Base-by-base conservation (phyloP, 164 flowering plant genomes). In the Piper longum region DNA sequence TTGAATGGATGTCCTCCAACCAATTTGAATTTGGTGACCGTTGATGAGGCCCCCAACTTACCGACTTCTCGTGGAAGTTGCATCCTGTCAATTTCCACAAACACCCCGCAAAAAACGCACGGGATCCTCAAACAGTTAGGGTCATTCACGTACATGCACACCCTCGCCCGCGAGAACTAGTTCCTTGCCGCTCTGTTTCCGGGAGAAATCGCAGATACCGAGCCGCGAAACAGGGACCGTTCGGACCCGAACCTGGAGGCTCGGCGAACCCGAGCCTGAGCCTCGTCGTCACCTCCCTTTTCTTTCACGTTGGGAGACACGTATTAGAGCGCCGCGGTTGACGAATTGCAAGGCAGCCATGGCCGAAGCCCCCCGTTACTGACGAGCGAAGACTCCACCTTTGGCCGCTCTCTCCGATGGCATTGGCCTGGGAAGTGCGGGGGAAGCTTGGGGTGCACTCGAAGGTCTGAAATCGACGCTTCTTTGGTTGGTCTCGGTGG, bases 141-240 rank as follows among this genome's bases (percentile, higher is more conserved):
- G 36, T 26, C 36, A 26, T 26, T 26, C 1, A 26, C 2, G 36
- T 26, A 26, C 36, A 26, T 26, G 1, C 36, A 26, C 36, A 26
- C 36, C 36, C 36, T 26, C 36, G 36, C 36, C 36, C 36, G 1
- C 36, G 36, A 26, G 36, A 26, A 26, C 36, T 26, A 26, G 36
- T 26, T 26, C 36, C 36, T 1, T 0, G 36, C 36, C 36, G 36
- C 36, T 26, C 2, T 26, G 36, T 26, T 9, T 44, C 48, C 48
- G 16, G 5, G 19, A 1, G 19, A 19, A 26, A 60, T 41, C 16
- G 16, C 16, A 16, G 12, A 9, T 6, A 16, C 51, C 18, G 18
- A 48, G 19, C 51, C 62, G 62, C 26, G 45, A 60, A 60, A 60
- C 7, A 64, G n/a, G 43, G 43, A 57, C 66, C 66, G 62, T 39